Conservation (phyloP, 768 basidiomycete species). For the Serendipita sp. region DNA sequence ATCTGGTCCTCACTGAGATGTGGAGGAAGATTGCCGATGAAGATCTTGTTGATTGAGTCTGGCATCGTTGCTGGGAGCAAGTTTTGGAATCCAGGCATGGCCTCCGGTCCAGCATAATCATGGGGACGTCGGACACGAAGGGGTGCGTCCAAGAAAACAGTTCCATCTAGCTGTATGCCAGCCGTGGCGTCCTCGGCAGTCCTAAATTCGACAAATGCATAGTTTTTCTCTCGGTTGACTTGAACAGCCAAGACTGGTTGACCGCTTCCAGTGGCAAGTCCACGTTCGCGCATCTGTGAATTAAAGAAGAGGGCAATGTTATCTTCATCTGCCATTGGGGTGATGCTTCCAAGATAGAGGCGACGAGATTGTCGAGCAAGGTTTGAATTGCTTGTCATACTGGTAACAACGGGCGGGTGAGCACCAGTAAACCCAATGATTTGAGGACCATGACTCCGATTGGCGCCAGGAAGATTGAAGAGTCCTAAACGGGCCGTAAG, state of each 20-base stretch:
- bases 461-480: conserved; percentile 92
- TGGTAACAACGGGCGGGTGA: conserved; percentile 74
- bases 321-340: conserved; percentile 84
- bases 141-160: conserved; percentile 88
- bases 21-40: conserved; percentile 87
- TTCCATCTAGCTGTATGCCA: conserved; percentile 95
- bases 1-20: conserved; percentile 98
- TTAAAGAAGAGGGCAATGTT: conserved; percentile 93
- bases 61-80: conserved; percentile 41
- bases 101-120: conserved; percentile 74
- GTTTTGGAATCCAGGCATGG: conserved; percentile 20
- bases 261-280: conserved; percentile 62
- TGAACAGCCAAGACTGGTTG: conserved; percentile 88
- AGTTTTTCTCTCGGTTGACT: conserved; percentile 97
- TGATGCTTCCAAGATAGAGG: conserved; percentile 94
- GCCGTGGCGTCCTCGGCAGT: conserved; percentile 92
- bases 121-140: conserved; percentile 96
- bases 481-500: conserved; percentile 38
- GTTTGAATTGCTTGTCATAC: conserved; percentile 75
- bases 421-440: conserved; percentile 69
- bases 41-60: conserved; percentile 95
- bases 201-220: conserved; percentile 99
- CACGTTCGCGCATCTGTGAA: conserved; percentile 85
- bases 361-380: conserved; percentile 85
- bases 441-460: conserved; percentile 72